Percentiles rank a stretch among this genome's conserved stretches.
These are phyloP conservation scores for Komagataella mondaviorum DNA, from an alignment of 805 yeast species.

Conservation along the genomic window DNA sequence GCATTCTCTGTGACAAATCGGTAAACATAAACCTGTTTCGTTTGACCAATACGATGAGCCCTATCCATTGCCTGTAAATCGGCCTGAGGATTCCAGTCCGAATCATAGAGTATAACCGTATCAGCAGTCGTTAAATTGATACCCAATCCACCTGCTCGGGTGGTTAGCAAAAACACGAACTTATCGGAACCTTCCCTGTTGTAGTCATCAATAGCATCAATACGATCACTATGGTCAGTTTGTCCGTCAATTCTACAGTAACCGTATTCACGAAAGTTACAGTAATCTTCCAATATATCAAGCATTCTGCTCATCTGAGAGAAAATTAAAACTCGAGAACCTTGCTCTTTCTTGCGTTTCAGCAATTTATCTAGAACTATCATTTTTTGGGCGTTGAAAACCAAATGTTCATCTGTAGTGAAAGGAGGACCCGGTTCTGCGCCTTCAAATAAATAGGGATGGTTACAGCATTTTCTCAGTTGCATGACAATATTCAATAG, in stretches of 20 bases:
- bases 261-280: constrained; percentile 51
- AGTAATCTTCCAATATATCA: constrained; percentile 72
- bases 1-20: constrained; percentile 73
- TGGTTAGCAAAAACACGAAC: constrained; percentile 60
- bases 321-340: constrained; percentile 66
- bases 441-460: constrained; percentile 75
- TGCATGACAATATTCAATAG: constrained; percentile 88
- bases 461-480: constrained; percentile 85
- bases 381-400: constrained; percentile 60
- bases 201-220: constrained; percentile 73
- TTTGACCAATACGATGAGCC: constrained; percentile 82
- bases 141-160: constrained; percentile 88
- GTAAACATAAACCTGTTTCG: constrained; percentile 69
- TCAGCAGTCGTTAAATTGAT: constrained; percentile 72
- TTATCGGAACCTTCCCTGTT: constrained; percentile 69
- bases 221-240: constrained; percentile 68
- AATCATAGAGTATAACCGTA: constrained; percentile 60
- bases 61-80: constrained; percentile 85
- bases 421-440: constrained; percentile 94
- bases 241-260: constrained; percentile 79
- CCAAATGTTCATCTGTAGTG: constrained; percentile 75
- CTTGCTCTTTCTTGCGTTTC: constrained; percentile 48
- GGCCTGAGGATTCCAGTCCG: constrained; percentile 87
- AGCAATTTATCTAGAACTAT: constrained; percentile 61
- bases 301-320: constrained; percentile 77